Evolutionary conservation across 2,329 filamentous ascomycete species (phyloP).

Genomic region (Thermothelomyces thermophilus): DNA sequence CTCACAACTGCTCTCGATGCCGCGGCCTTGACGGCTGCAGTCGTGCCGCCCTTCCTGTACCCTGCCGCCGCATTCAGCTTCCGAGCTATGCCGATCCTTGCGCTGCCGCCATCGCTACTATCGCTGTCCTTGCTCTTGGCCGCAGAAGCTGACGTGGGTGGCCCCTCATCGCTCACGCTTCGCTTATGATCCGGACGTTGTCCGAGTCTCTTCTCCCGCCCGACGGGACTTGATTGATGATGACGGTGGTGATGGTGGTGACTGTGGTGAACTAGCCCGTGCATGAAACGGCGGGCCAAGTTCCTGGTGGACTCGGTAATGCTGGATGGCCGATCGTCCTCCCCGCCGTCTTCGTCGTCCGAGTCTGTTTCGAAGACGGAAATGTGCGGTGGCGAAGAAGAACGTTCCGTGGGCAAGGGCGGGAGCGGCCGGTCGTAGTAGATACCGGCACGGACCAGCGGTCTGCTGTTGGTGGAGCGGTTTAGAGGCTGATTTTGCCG

Average conservation of each 20-base stretch:
- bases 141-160: not conserved
- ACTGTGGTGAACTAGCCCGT: constrained; percentile 31
- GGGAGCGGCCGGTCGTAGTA: constrained; percentile 12
- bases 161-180: constrained; percentile 29
- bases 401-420: not conserved
- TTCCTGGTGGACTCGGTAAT: constrained; percentile 15
- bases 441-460: constrained; percentile 1
- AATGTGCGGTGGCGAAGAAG: constrained; percentile 23
- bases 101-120: too few relatives aligned
- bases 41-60: constrained; percentile 15
- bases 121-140: not conserved
- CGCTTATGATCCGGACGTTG: constrained; percentile 28
- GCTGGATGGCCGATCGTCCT: not conserved
- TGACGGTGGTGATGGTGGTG: constrained; percentile 9
- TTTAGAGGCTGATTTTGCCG: constrained; percentile 1
- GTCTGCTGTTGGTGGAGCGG: not conserved
- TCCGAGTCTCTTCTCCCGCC: not conserved
- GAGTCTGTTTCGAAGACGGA: constrained; percentile 46
- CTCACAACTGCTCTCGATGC: constrained; percentile 3
- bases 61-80: not conserved
- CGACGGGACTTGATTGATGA: not conserved
- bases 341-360: constrained; percentile 32
- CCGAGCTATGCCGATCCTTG: not conserved
- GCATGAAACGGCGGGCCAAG: constrained; percentile 37
- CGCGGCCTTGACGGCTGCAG: not conserved